Evolutionary conservation across 179 eudicot species (phyloP), one percentile per base, ranked within the genome.

Genomic region (Corrigiola litoralis): DNA sequence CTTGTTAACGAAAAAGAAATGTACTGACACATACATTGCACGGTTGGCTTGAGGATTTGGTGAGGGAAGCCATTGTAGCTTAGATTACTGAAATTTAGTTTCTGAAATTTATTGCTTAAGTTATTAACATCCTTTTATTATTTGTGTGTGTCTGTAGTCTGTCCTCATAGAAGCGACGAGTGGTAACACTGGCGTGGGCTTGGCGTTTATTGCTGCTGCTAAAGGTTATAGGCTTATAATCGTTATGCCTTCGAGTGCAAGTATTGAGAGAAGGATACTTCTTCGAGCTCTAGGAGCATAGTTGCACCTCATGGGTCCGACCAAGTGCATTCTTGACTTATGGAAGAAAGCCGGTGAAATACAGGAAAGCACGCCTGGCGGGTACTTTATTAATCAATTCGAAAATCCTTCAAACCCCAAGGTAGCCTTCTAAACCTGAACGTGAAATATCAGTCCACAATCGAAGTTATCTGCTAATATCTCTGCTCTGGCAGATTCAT

Each of bases 131-230:
- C n/a, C n/a, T n/a, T n/a, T n/a, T n/a, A n/a, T n/a, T n/a, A 16
- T 40, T 2, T 59, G 20, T 38, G 32, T 34, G 13, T 17, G 37
- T 49, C 40, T 54, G 40, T 68, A 92, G 98, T 85, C 96, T 1
- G 89, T 87, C 57, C 64, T 92, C 85, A 90, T 92, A 20, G 98
- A 92, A 80, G 96, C 98, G 0, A 92, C 98, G 60, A 89, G 96
- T 20, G 96, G 98, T 8, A 92, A 92, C 70, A 92, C 90, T 96
- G 98, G 98, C 28, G 90, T 92, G 20, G 90, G 98, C 73, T 76
- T 92, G 95, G 98, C 98, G 12, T 92, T 92, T 76, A 87, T 92
- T 79, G 95, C 98, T 0, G 92, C 98, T 3, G 63, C 87, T 82
- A 92, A 85, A 74, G 98, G 98, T 7, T 85, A 86, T 84, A 88